Percentiles rank a stretch among this genome's conserved stretches.
phyloP scores from a whole-genome alignment of 495 filamentous ascomycete genomes.

The Daldinia grandis region DNA sequence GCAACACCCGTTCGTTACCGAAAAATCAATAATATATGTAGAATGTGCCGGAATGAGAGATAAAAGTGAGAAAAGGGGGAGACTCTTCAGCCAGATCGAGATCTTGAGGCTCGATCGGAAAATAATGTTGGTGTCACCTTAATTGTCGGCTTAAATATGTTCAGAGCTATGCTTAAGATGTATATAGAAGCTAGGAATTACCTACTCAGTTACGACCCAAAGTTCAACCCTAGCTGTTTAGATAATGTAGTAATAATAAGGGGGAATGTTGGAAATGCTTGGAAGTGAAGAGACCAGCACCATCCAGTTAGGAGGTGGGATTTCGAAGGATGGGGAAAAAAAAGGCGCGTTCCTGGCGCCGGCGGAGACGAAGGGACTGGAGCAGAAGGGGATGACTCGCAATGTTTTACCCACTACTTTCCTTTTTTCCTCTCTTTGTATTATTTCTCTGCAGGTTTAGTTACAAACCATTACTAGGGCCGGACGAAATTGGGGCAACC shows the following conservation, averaged over 20 bases:
- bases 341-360: conserved; percentile 27
- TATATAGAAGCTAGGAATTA: conserved; percentile 4
- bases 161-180: background rate
- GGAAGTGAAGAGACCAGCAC: conserved; percentile 1
- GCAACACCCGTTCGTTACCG: background rate
- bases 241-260: conserved; percentile 14
- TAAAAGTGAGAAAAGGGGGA: conserved; percentile 4
- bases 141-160: background rate
- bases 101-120: conserved; percentile 39
- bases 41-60: conserved; percentile 2
- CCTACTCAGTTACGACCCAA: conserved; percentile 9
- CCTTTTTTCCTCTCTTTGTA: background rate
- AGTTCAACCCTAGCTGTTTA: background rate
- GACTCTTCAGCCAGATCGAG: conserved; percentile 30
- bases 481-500: conserved; percentile 27
- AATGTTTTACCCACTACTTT: conserved; percentile 8
- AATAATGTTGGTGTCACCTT: conserved; percentile 10
- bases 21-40: conserved; percentile 3
- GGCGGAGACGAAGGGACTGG: conserved; percentile 13
- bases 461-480: conserved; percentile 9
- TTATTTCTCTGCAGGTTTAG: background rate
- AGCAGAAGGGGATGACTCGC: conserved; percentile 19
- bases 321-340: conserved; percentile 4
- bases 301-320: conserved; percentile 8
- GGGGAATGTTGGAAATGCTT: conserved; percentile 6